Evolutionary conservation across 768 basidiomycete genomes (phyloP), one percentile per base, ranked within the genome.

Genomic region (Dentipellis sp.): DNA sequence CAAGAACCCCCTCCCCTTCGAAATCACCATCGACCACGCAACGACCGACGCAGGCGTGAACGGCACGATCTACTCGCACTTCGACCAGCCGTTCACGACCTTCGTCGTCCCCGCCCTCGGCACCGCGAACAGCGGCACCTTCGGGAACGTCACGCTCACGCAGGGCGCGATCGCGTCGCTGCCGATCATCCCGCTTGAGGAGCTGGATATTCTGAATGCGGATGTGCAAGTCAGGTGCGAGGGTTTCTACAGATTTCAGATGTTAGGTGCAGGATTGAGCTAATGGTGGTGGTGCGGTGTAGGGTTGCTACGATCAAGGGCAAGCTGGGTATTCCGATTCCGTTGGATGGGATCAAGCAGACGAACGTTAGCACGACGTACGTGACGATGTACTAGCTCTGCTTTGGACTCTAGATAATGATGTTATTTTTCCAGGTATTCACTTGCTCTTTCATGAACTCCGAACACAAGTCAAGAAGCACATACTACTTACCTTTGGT

Each of bases 11-110:
- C 73, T 77, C 52, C 66, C 73, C 19, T 63, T 77, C 45, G 77
- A 78, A 51, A 69, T 80, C 46, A 75, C 73, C 29, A 69, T 80
- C 59, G 72, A 77, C 59, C 64, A 67, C 53, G 69, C 78, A 19
- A 66, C 65, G 52, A 68, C 71, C 55, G 65, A 59, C 38, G 61
- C 19, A 4, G 51, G 45, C 29, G 56, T 64, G 17, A 56, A 61
- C 19, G 63, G 59, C 4, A 51, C 29, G 11, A 47, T 45, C 1
- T 66, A 62, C 55, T 64, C 65, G 16, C 51, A 59, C n/a, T 66
- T 65, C 53, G 59, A 57, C 52, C 56, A 57, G 50, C 39, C 54
- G 14, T 63, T 63, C 50, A 56, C 42, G 17, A 16, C 7, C 16
- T 68, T 64, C 49, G 50, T 58, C n/a, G 52, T 54, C 4, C 62